These are phyloP conservation scores for Dichotomopilus funicola DNA, from an alignment of 2,329 filamentous ascomycete species.

Conservation along the genomic window DNA sequence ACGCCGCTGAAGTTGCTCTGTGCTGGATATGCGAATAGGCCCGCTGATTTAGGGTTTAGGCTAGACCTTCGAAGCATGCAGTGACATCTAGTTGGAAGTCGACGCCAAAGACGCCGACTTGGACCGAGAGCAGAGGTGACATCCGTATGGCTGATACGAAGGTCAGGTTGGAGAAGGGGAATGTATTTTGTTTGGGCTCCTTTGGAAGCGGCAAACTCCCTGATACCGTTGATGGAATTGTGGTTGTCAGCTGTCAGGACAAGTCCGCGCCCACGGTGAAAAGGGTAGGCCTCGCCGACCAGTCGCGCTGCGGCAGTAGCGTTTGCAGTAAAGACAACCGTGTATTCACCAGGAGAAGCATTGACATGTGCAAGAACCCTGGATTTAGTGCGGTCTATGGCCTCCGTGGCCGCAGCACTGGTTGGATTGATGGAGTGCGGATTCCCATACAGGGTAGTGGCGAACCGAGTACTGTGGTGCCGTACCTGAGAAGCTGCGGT, in stretches of 20 bases:
- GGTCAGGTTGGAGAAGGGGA: conserved; percentile 23
- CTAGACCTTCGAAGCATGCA: not conserved
- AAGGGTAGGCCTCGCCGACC: conserved; percentile 36
- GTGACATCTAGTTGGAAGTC: not conserved
- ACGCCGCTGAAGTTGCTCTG: conserved; percentile 42
- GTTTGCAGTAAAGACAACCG: conserved; percentile 36
- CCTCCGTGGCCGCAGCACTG: conserved; percentile 29
- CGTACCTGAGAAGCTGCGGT: conserved; percentile 29
- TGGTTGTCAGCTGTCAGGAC: conserved; percentile 38
- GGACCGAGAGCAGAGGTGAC: conserved; percentile 25
- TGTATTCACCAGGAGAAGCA: conserved; percentile 33
- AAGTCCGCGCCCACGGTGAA: conserved; percentile 22
- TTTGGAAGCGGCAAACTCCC: conserved; percentile 30
- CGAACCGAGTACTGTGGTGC: conserved; percentile 29
- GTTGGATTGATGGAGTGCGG: conserved; percentile 36
- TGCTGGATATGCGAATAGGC: conserved; percentile 40
- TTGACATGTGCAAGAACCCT: conserved; percentile 31
- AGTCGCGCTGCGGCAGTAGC: conserved; percentile 35
- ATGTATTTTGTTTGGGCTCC: conserved; percentile 29
- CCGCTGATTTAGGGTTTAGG: conserved; percentile 5
- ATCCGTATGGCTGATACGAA: conserved; percentile 26
- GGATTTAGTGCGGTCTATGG: conserved; percentile 29
- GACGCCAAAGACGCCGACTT: not conserved
- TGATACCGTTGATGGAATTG: conserved; percentile 36
- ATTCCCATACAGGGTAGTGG: conserved; percentile 32